Base-by-base conservation (phyloP, 768 basidiomycete genomes). In the Rubroboletus satanas region DNA sequence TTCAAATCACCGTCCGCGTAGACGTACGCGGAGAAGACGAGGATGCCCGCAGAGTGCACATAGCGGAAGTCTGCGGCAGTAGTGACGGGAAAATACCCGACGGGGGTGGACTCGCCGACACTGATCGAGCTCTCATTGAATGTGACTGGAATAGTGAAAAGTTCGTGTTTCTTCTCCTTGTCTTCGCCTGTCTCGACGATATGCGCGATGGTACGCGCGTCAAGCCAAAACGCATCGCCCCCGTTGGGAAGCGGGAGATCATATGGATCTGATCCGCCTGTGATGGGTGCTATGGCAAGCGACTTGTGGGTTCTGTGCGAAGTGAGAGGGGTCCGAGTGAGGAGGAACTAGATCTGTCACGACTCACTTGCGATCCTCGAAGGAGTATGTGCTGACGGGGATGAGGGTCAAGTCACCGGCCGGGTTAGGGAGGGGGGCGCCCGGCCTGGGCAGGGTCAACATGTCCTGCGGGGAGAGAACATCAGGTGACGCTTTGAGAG, bases 1-100 rank as follows among this genome's bases (percentile, higher is more conserved):
- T 78, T 82, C 45, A 97, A 73, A 56, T 87, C 79, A 2, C 85
- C 87, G 56, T 95, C 89, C 2, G 81, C 71, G 66, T 90, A 87
- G 5, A 96, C 92, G 51, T 83, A 77, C 33, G 90, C 91, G 0
- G 92, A 89, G 75, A 99, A 98, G 7, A 92, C 84, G 36, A 99
- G 80, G 44, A 79, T 62, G 15, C 82, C 82, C 5, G 80, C 74
- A n/a, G 72, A 65, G 28, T 74, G 59, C 29, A 79, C 79, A 66
- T 82, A 88, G 49, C 80, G 82, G 75, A 92, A 93, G 73, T 90
- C 90, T 43, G 80, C 71, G 1, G 82, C 82, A 31, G 81, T 79
- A 52, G 81, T 80, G 42, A 85, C 83, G 9, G 89, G 89, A 66
- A 91, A 80, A 36, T 77, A 80, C 45, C 84, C 88, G 43, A 89